Evolutionary conservation across 129 eudicot species (phyloP).

Genomic region (Flaveria ramosissima): DNA sequence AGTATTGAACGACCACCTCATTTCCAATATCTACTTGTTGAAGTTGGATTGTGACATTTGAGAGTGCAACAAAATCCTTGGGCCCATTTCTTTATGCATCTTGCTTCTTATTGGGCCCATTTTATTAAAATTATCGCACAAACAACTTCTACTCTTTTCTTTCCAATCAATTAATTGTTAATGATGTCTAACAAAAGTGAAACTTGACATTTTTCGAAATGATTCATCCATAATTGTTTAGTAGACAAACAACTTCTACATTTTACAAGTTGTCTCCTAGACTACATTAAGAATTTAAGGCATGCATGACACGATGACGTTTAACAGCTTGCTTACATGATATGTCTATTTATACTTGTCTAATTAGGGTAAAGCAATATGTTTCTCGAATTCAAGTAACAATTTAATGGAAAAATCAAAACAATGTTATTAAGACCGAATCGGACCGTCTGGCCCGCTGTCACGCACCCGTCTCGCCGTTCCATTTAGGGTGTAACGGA

Average conservation of each 20-base stretch:
- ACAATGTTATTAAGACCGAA: no score
- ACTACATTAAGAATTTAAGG: neutral
- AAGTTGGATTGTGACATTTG: constrained; percentile 42
- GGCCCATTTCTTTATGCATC: constrained; percentile 38
- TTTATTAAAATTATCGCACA: constrained; percentile 30
- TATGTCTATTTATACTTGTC: neutral
- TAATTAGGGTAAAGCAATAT: no score
- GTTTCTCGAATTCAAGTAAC: no score
- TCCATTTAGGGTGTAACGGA: no score
- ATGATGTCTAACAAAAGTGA: neutral
- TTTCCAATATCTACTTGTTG: constrained; percentile 41
- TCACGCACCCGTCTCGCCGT: no score
- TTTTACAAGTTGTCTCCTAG: neutral
- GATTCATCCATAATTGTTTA: neutral
- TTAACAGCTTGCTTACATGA: neutral
- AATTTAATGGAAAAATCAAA: no score
- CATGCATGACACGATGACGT: constrained; percentile 5
- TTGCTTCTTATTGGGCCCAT: constrained; percentile 43
- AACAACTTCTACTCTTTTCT: constrained; percentile 22
- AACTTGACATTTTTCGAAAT: neutral
- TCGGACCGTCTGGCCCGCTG: no score
- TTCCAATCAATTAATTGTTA: neutral
- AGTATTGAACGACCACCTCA: constrained; percentile 42
- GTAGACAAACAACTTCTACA: no score
- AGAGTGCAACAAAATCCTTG: constrained; percentile 38